A percentile compares a stretch with the other conserved stretches of the same genome.
Evolutionary conservation across 768 basidiomycete genomes (phyloP).

Genomic region (Pleurotus ostreatus): DNA sequence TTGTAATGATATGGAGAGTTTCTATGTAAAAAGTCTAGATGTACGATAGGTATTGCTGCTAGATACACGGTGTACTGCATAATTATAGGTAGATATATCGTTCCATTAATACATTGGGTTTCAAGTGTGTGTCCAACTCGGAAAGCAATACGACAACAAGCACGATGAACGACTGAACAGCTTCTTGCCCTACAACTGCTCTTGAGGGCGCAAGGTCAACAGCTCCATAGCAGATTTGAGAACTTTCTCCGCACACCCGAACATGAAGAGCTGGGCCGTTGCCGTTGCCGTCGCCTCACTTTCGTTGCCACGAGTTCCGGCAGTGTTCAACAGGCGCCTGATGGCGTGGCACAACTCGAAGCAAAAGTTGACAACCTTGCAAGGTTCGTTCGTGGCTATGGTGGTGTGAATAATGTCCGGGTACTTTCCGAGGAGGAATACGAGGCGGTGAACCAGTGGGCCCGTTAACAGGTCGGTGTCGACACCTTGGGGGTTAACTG

Average conservation of each 20-base stretch:
- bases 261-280: slow-evolving; percentile 1
- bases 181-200: not conserved
- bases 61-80: too few relatives aligned
- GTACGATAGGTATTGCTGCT: too few relatives aligned
- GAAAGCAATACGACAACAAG: too few relatives aligned
- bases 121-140: too few relatives aligned
- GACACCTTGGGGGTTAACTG: not conserved
- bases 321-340: not conserved
- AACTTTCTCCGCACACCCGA: not conserved
- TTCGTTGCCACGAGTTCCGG: not conserved
- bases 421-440: slow-evolving; percentile 2
- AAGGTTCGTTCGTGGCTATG: not conserved
- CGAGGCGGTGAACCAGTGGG: not conserved
- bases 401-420: not conserved
- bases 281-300: not conserved
- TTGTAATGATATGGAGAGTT: too few relatives aligned
- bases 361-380: not conserved
- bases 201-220: slow-evolving; percentile 5
- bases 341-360: not conserved
- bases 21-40: too few relatives aligned
- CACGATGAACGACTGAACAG: too few relatives aligned
- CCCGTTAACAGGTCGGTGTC: not conserved
- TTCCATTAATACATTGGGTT: too few relatives aligned
- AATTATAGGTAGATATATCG: too few relatives aligned
- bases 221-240: slow-evolving; percentile 5